Evolutionary conservation across 2,329 filamentous ascomycete species (phyloP), one percentile per base, ranked within the genome.

Genomic region (Rasamsonia emersonii): DNA sequence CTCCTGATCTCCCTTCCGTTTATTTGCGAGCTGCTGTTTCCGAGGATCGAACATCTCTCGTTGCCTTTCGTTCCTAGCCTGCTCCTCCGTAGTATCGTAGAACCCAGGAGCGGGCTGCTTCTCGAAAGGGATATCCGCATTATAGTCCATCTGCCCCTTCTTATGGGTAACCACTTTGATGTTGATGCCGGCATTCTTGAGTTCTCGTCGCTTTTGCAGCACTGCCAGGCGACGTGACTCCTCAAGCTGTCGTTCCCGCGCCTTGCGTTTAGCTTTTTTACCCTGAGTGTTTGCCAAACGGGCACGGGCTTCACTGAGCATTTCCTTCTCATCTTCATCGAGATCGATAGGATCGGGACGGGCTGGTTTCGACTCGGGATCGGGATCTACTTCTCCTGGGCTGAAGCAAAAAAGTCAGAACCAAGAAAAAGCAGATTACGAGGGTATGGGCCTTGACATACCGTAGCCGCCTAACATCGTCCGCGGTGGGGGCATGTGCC

Each of bases 311-410:
- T 98, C 91, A 56, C 88, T 95, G 51, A 98, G 64, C 91, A 98
- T 98, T 62, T 98, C 91, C 67, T 98, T 96, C 62, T 98, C 91
- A 54, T 98, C 91, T 58, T 98, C 91, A 55, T 98, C 91, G 50
- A 98, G 77, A 61, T 98, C 91, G 55, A 98, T 91, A 4, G 91
- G 95, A 59, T 98, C 91, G 23, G 91, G 91, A 38, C 88, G 75
- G 20, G 91, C 91, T 34, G 91, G 91, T 59, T 95, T 95, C 46
- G 83, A 91, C 62, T 98, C 91, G 7, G 91, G 86, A 51, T 96
- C 89, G n/a, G 89, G 88, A 49, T 98, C 91, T 39, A 95, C 74
- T 64, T 98, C 91, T 45, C 91, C 91, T 4, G 91, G 89, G 37
- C 66, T 65, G n/a, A n/a, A n/a, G n/a, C n/a, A n/a, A n/a, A 36